Base-by-base conservation (phyloP, 2,329 filamentous ascomycete genomes). In the Bipolaris bicolor region DNA sequence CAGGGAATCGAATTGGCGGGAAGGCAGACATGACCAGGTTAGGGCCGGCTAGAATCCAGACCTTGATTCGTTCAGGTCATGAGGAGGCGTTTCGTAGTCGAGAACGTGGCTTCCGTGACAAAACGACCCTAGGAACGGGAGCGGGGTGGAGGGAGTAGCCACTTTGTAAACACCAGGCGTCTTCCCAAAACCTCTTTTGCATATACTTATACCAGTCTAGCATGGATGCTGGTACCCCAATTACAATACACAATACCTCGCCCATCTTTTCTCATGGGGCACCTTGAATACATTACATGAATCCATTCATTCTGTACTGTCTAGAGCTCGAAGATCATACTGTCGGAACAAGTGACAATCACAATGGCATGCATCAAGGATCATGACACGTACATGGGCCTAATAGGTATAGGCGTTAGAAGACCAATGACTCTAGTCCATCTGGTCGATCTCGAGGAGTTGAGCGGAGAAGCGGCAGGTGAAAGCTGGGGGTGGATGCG, bases 391-490 rank as follows among this genome's bases (percentile, higher is more conserved):
- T 20, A 47, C 29, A 31, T 46, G 46, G 45, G 36, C 43, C 22
- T n/a, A 22, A 16, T 15, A 34, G 22, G 47, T 26, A 43, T 29
- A 50, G 31, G 52, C 55, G 56, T 37, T 62, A 44, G 26, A 45
- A 22, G 44, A 29, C 41, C 44, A 41, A 26, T 36, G 37, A 39
- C 18, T 49, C 36, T 44, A 50, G 18, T 37, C 39, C 44, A 54
- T 56, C 63, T 36, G 52, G 34, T 60, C 65, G 68, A 64, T 52
- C 56, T 34, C 68, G 63, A 68, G 66, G 69, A 71, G 59, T 58
- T 51, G 56, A 61, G 65, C 69, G 67, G 67, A 69, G 65, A 59
- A 60, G 58, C 61, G 53, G 53, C 52, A 51, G 53, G 53, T 34
- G 63, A 61, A 63, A 47, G 50, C 52, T 60, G 55, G 62, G 63